Evolutionary conservation across 176 grass and related monocot species (phyloP).

Genomic region (Hordeum vulgare): DNA sequence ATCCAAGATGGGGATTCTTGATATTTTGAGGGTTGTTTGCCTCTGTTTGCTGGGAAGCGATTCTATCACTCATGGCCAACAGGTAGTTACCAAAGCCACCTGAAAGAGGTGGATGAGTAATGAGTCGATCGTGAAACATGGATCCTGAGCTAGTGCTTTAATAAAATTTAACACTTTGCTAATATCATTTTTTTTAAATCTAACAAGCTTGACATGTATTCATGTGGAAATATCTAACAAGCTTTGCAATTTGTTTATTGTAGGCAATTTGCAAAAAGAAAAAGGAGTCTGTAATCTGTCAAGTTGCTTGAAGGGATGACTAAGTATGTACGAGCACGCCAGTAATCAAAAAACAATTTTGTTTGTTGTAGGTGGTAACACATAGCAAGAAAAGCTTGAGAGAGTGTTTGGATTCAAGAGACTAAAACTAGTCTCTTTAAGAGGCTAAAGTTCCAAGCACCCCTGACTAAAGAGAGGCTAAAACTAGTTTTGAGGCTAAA

Average conservation of each 20-base stretch:
- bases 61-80: constrained; percentile 37
- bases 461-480: too few relatives aligned
- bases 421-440: too few relatives aligned
- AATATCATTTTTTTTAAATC: neutral
- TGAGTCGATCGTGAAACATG: neutral
- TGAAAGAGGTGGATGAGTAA: neutral
- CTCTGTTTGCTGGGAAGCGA: constrained; percentile 29
- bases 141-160: neutral
- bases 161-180: neutral
- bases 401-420: too few relatives aligned
- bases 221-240: neutral
- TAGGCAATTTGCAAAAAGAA: too few relatives aligned
- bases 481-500: too few relatives aligned
- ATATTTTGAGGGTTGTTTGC: constrained; percentile 36
- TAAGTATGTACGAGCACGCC: neutral
- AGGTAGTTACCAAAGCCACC: constrained; percentile 42
- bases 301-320: too few relatives aligned
- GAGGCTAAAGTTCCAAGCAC: too few relatives aligned
- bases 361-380: neutral
- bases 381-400: neutral
- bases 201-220: neutral
- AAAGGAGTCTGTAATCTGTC: too few relatives aligned
- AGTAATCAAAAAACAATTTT: neutral
- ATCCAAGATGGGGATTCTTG: constrained; percentile 32
- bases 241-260: neutral